A percentile compares a stretch with the other conserved stretches of the same genome.
Conservation (phyloP, 1,139 yeast genomes). For the Blastobotrys apis region DNA sequence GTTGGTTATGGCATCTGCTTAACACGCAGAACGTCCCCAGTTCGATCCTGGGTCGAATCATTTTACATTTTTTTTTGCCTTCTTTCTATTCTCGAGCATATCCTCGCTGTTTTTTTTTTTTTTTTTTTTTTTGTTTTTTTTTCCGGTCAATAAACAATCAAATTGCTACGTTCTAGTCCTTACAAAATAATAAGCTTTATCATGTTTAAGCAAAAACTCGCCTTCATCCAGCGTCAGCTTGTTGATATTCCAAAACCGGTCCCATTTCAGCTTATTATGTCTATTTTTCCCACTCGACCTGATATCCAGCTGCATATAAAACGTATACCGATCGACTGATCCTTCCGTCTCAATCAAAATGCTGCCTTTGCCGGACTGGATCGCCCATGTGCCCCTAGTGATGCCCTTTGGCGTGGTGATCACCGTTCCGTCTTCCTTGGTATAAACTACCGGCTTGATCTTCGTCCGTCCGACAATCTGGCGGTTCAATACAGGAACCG, state of each 20-base stretch:
- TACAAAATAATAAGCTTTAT: slow-evolving; percentile 65
- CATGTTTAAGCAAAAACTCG: slow-evolving; percentile 59
- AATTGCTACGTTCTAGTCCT: no score
- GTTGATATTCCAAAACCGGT: slow-evolving; percentile 52
- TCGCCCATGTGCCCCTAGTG: slow-evolving; percentile 47
- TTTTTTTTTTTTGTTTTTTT: no score
- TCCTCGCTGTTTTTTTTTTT: no score
- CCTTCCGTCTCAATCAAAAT: slow-evolving; percentile 54
- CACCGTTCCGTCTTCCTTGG: slow-evolving; percentile 26
- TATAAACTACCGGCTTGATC: slow-evolving; percentile 30
- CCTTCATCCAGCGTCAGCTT: slow-evolving; percentile 49
- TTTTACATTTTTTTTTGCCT: no score
- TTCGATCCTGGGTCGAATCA: slow-evolving; percentile 99
- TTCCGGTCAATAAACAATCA: no score
- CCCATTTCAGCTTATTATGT: slow-evolving; percentile 69
- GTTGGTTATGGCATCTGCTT: slow-evolving; percentile 99
- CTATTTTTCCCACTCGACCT: slow-evolving; percentile 52
- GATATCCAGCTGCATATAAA: slow-evolving; percentile 59
- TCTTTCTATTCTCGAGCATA: no score
- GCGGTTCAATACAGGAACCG: slow-evolving; percentile 41
- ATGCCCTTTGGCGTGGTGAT: slow-evolving; percentile 32
- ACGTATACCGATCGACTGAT: slow-evolving; percentile 56
- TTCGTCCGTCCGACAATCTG: slow-evolving; percentile 21
- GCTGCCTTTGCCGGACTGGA: slow-evolving; percentile 51
- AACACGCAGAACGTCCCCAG: slow-evolving; percentile 99